Conservation (phyloP, 768 basidiomycete species). For the Gyrodon lividus region DNA sequence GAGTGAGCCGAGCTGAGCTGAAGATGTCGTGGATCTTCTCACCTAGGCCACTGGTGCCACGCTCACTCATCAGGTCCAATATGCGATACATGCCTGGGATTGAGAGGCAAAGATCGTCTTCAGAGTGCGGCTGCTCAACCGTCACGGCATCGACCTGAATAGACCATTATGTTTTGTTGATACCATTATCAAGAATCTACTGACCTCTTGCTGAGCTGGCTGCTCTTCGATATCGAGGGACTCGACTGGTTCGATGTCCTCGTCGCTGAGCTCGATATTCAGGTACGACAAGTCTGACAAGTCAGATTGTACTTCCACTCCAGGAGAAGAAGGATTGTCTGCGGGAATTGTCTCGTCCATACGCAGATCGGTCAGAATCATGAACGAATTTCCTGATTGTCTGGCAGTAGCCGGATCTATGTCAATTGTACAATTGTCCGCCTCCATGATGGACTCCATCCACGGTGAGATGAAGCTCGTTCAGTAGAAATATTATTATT, state of each 20-base stretch:
- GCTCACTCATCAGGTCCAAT: constrained; percentile 52
- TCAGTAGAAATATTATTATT: neutral
- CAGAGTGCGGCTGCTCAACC: constrained; percentile 6
- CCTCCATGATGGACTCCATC: constrained; percentile 20
- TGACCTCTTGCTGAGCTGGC: constrained; percentile 14
- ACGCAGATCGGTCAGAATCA: constrained; percentile 1
- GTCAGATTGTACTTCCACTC: constrained; percentile 15
- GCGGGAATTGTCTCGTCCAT: neutral
- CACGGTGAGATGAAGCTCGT: neutral
- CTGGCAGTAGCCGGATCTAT: constrained; percentile 1
- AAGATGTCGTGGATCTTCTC: constrained; percentile 5
- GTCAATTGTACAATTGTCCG: constrained; percentile 9
- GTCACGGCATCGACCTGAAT: constrained; percentile 18
- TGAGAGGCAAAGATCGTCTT: constrained; percentile 26
- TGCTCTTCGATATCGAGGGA: constrained; percentile 16
- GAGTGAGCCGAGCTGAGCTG: neutral
- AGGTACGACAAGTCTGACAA: constrained; percentile 22
- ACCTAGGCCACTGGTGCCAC: constrained; percentile 53
- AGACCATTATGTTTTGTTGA: neutral
- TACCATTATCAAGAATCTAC: neutral
- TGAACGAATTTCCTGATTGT: constrained; percentile 11
- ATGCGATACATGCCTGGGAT: constrained; percentile 51
- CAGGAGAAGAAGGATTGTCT: neutral
- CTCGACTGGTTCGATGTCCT: constrained; percentile 12
- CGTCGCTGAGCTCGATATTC: constrained; percentile 15